Evolutionary conservation across 768 basidiomycete genomes (phyloP), one percentile per base, ranked within the genome.

Genomic region (Coprinopsis strossmayeri): DNA sequence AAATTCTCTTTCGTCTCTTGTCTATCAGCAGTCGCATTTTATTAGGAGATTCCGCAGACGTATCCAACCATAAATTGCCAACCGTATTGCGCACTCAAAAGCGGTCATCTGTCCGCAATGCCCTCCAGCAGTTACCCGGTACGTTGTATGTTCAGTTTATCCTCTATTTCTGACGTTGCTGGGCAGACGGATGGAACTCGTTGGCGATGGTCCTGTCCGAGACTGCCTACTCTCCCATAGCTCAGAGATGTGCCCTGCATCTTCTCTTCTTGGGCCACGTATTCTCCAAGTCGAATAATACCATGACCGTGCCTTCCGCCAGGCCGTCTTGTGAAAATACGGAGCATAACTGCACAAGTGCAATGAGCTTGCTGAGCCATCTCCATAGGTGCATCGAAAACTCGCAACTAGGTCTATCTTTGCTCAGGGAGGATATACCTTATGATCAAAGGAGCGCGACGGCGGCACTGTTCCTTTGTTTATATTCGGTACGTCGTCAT

Each of bases 401-500:
- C 23, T 34, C 50, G 24, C 26, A 38, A n/a, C 24, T 46, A 20
- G 34, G 50, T 3, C 34, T 18, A 17, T 45, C 11, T 42, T 50
- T 42, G 49, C 57, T 35, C 50, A 53, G 20, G 40, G 53, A 17
- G 24, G 28, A 24, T 26, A 23, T 10, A 17, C 48, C 46, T 26
- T 44, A 32, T 34, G 26, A 39, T 11, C 21, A 56, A 24, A 55
- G 57, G 30, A 52, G 66, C 24, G 48, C 67, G 15, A 64, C 61
- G 47, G 65, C 53, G 23, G 66, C 71, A 10, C 72, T 76, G 67
- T 58, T 72, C 21, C 48, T 76, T 28, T 63, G 67, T 25, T 59
- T 78, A 18, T 69, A 69, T 55, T 64, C 70, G 27, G 74, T 75
- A 15, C 52, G 64, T 32, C 30, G 7, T n/a, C n/a, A n/a, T n/a